Evolutionary conservation across 805 yeast species (phyloP), one percentile per base, ranked within the genome.

Genomic region (Saturnispora silvae): DNA sequence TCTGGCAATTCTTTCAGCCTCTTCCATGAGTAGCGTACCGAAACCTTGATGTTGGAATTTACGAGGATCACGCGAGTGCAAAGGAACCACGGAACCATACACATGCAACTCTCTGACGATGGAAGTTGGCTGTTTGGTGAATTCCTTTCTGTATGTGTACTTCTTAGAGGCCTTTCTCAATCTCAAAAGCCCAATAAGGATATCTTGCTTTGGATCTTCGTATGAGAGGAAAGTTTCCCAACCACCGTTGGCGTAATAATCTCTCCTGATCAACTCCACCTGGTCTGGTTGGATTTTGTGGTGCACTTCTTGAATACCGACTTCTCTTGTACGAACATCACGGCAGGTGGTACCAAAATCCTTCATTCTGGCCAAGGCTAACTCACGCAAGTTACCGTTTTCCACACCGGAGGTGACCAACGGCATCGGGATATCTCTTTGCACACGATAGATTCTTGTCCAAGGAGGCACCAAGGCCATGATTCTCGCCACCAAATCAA

Each of bases 21-120:
- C 98, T 60, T 92, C 97, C 98, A 92, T 92, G 35, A 92, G 62
- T 51, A 92, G 67, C 5, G 98, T 89, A 45, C 98, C 98, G 57
- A 89, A 92, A 16, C 98, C 98, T 67, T 92, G 98, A 65, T 92
- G 98, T 64, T 92, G 98, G 67, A 92, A 92, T 60, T 92, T 92
- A 53, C 95, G 72, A 32, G 98, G 98, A 60, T 92, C 98, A 48
- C 97, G 72, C 3, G 94, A 81, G 57, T 92, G 98, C 40, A 92
- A 62, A 3, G 98, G 97, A 16, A 92, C 98, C 15, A 87, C 98
- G 4, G 95, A 82, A 11, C 98, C 98, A 53, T 92, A 92, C 22
- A 92, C 98, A 52, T 92, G 98, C 46, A 92, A 66, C 58, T 92
- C 98, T 60, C 98, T 75, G n/a, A 92, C 96, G 38, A 92, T 76